phyloP scores from a whole-genome alignment of 106 monocot species.

The Dendrobium catenatum region DNA sequence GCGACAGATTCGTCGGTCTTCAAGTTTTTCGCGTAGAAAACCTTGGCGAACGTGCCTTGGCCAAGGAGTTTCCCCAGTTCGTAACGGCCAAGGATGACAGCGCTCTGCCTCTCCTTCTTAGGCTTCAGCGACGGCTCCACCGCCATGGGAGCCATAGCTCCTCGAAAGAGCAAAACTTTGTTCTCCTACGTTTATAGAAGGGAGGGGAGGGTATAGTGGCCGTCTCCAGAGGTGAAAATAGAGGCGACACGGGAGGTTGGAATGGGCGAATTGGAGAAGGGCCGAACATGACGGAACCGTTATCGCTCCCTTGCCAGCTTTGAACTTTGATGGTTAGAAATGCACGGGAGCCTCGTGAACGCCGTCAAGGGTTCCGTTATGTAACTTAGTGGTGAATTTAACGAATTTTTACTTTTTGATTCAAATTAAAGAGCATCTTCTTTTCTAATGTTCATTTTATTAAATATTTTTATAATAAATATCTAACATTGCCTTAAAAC shows the following conservation, averaged over 20 bases:
- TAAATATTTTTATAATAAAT: no score
- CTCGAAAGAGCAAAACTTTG: not conserved
- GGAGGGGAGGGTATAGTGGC: not conserved
- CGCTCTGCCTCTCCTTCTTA: conserved; percentile 12
- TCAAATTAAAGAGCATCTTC: no score
- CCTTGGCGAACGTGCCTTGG: conserved; percentile 20
- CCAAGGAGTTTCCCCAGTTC: conserved; percentile 20
- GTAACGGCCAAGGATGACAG: conserved; percentile 8
- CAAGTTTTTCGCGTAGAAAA: conserved; percentile 15
- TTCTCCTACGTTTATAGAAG: not conserved
- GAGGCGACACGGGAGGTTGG: not conserved
- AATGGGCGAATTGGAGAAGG: not conserved
- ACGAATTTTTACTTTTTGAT: no score
- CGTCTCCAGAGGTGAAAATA: not conserved
- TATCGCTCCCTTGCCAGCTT: not conserved
- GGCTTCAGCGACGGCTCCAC: conserved; percentile 13
- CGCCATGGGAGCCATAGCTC: conserved; percentile 9
- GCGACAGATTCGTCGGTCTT: conserved; percentile 9
- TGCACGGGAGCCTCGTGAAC: no score
- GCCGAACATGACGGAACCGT: conserved; percentile 4
- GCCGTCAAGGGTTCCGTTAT: no score
- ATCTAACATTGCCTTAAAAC: no score
- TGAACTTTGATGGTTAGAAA: not conserved
- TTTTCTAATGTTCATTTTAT: no score
- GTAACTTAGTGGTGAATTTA: no score